Evolutionary conservation across 495 filamentous ascomycete genomes (phyloP), one percentile per base, ranked within the genome.

Genomic region (Aspergillus heteromorphus): DNA sequence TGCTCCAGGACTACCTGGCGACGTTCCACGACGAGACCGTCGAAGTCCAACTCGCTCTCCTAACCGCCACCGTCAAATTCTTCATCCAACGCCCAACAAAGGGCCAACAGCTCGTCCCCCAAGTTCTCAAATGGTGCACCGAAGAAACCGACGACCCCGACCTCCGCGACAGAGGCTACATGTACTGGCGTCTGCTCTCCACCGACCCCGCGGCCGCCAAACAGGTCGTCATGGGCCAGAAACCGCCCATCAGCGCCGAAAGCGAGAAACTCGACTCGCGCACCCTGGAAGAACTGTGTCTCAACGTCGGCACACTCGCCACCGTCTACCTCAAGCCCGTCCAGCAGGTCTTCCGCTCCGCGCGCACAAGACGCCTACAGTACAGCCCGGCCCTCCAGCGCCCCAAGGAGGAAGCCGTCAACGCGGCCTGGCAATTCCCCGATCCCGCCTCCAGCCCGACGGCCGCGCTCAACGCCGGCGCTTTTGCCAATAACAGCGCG

Each of bases 181-280:
- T 99, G 90, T 99, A 99, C 75, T 99, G 93, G 93, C 87, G 93
- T 7, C 80, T 99, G 18, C 81, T 99, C 3, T 96, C 91, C n/a
- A 91, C 89, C 2, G 91, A 97, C 70, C 91, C 95, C 51, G 83
- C 87, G 16, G 83, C 85, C 0, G 93, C 93, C 8, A 92, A 90
- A 63, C 76, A 83, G 53, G 80, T 99, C 51, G 89, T 99, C 57
- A 96, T 97, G 92, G 92, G 92, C 55, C 87, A 95, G 60, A 97
- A 97, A 67, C 93, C 93, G 1, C 83, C 93, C 36, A 97, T 98
- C 74, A 97, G 90, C 2, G 93, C 93, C 41, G 95, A 97, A 67
- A 89, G 87, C 51, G 95, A 97, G 73, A 93, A 93, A 61, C 80
- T 97, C 1, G 95, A 97, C 66, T 86, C 92, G 0, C 81, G 75